phyloP scores from a whole-genome alignment of 2,329 filamentous ascomycete species.

The Mollisiaceae sp. region DNA sequence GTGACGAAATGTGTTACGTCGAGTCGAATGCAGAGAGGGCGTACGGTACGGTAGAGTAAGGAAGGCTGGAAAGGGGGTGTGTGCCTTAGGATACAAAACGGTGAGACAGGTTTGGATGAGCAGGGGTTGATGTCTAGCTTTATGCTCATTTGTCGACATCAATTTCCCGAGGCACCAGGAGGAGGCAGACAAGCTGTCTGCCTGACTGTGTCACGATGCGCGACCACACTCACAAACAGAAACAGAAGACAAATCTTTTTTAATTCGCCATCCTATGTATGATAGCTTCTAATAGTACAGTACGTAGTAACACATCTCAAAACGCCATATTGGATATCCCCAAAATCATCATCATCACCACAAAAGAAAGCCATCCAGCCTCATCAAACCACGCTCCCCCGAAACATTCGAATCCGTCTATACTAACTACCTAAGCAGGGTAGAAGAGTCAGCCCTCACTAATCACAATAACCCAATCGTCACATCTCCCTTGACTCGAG shows the following conservation, averaged over 20 bases:
- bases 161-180: too few species aligned
- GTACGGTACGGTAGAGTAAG: too few species aligned
- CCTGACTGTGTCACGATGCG: background rate
- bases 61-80: too few species aligned
- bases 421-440: too few species aligned
- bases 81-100: too few species aligned
- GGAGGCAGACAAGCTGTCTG: background rate
- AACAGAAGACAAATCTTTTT: background rate
- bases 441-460: conserved; percentile 20
- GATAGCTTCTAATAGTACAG: conserved; percentile 4
- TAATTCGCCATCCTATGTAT: background rate
- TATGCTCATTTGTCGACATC: too few species aligned
- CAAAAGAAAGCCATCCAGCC: too few species aligned
- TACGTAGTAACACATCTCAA: background rate
- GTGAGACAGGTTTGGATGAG: too few species aligned
- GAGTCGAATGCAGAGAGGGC: background rate
- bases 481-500: conserved; percentile 43
- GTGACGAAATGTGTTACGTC: background rate
- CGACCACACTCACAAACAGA: background rate
- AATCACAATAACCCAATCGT: conserved; percentile 48
- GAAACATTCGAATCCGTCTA: background rate
- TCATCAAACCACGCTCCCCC: background rate
- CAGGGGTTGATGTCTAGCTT: too few species aligned
- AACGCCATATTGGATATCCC: background rate
- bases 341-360: too few species aligned